A percentile compares a stretch with the other conserved stretches of the same genome.
Conservation (phyloP, 805 yeast genomes). For the Lipomyces sp. region DNA sequence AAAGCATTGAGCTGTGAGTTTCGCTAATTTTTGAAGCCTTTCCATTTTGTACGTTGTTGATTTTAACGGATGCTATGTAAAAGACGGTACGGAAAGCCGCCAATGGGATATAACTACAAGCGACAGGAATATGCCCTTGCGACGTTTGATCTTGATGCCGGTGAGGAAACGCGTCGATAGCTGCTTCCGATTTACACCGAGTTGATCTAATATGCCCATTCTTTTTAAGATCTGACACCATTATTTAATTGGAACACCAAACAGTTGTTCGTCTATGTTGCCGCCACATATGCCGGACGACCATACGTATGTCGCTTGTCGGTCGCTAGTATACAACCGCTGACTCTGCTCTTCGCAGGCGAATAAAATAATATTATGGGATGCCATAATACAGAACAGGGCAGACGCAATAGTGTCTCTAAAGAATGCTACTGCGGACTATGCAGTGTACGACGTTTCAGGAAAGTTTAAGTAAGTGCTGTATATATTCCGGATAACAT, state of each 20-base stretch:
- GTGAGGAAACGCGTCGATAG: conserved; percentile 10
- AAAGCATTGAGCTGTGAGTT: conserved; percentile 30
- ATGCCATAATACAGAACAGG: conserved; percentile 61
- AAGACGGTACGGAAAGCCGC: conserved; percentile 44
- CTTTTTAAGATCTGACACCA: conserved; percentile 58
- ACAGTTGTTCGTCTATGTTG: conserved; percentile 86
- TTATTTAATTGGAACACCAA: conserved; percentile 96
- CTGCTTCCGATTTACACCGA: not conserved
- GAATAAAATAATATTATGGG: conserved; percentile 84
- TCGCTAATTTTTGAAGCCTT: not conserved
- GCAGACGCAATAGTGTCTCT: conserved; percentile 59
- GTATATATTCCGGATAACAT: too few relatives aligned
- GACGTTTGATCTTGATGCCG: conserved; percentile 61
- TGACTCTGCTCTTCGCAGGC: conserved; percentile 35
- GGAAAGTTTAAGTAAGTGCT: conserved; percentile 41
- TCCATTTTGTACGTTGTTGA: not conserved
- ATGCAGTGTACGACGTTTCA: conserved; percentile 83
- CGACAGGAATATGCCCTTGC: conserved; percentile 64
- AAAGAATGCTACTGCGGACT: conserved; percentile 59
- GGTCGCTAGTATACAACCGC: not conserved
- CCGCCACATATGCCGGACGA: conserved; percentile 72
- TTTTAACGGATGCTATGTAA: not conserved
- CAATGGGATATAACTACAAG: conserved; percentile 65
- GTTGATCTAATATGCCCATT: not conserved
- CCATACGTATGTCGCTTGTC: conserved; percentile 26